Base-by-base conservation (phyloP, 148 eudicot genomes). In the Vaccinium macrocarpon region DNA sequence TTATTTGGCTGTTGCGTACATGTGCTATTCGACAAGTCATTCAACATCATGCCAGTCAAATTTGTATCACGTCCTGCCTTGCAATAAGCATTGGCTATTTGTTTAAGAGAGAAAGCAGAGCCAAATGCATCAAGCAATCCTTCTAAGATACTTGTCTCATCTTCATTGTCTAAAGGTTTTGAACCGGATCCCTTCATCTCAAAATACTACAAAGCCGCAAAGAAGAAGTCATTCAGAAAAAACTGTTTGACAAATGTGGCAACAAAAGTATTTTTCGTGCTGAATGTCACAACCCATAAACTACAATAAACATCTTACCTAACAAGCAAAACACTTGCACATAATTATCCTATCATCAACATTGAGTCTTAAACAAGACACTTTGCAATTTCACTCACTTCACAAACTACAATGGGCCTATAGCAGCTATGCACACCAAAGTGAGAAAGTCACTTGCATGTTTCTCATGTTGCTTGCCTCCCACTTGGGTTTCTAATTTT, bases 31-130 rank as follows among this genome's bases (percentile, higher is more conserved):
- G 52, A 86, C 52, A 68, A 83, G 61, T 75, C 81, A 88, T 42
- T 27, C 4, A 88, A 75, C 73, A 86, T 62, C 68, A 83, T 80
- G 82, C 83, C 80, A 68, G 90, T 85, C 76, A 89, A 49, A 59
- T 85, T 38, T 10, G 61, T 82, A 83, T 89, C 86, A 56, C 76
- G 82, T 25, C 88, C 85, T 70, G 91, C 90, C 84, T 87, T 85
- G 82, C 84, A 83, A 82, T 82, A 90, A 51, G 89, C 87, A 68
- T 85, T 87, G 83, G 88, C 89, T 77, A 89, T 89, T 52, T 90
- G 90, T 83, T 82, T 32, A 71, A 88, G 86, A 68, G 93, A 85
- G 77, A 86, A 85, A n/a, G n/a, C 27, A 35, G 87, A 82, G 71
- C 91, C 90, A 86, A 89, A 91, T 49, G 83, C 77, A 85, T 88